Base-by-base conservation (phyloP, 1,284 basidiomycete species). In the Rhodotorula sp. region DNA sequence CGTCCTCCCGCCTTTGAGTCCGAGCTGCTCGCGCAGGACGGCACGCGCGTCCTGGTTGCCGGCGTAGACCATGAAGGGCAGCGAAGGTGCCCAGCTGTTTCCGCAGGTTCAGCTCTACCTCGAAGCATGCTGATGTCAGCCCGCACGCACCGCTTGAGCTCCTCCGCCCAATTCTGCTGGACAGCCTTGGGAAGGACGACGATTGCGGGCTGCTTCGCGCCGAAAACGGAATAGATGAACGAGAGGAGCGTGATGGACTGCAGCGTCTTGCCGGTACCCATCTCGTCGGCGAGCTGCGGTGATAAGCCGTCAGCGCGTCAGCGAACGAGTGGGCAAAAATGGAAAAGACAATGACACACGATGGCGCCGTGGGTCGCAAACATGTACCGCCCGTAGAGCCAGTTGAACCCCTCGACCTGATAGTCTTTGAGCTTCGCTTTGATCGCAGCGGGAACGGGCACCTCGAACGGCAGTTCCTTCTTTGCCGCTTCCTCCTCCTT, bases 231-330 rank as follows among this genome's bases (percentile, higher is more conserved):
- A 40, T 69, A 53, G 15, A 97, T 85, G 80, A 95, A 92, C 13
- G 91, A 94, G 1, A 98, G 83, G 11, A 97, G 83, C 0, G 94
- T 84, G 67, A 98, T 97, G 0, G 94, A 95, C 80, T 98, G 94
- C 62, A 97, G 94, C 0, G 94, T 98, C 85, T 98, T 98, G 59
- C 67, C 72, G 40, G 72, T 57, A 34, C 64, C 57, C 69, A 70
- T 71, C 60, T 71, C 69, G 62, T 70, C 65, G 26, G 67, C 70
- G 46, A 63, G 66, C 67, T 67, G 60, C 31, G n/a, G 1, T 4
- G 7, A 48, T 10, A 20, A 40, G 30, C 11, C 40, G 40, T 44
- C 40, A 44, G 40, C 40, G 16, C 34, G 10, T 34, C 34, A 10
- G 34, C 34, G 37, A 11, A 47, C 1, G 34, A 16, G 37, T 13